A percentile compares a stretch with the other conserved stretches of the same genome.
Evolutionary conservation across 371 early-diverging fungal genomes (phyloP).

Genomic region (Synchytrium microbalum): DNA sequence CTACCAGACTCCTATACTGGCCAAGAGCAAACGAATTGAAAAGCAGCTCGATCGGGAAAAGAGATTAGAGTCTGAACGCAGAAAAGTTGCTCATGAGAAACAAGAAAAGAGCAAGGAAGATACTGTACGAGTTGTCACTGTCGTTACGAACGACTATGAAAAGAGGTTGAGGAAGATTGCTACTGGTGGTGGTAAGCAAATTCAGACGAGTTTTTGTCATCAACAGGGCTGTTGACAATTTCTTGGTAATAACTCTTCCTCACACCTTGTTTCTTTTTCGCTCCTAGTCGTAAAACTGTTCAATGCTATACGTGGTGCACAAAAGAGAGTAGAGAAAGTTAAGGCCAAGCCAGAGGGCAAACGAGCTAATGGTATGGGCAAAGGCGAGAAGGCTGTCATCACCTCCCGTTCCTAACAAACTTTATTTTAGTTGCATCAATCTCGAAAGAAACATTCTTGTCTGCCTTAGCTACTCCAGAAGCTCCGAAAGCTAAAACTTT

Average conservation of each 20-base stretch:
- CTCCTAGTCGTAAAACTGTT: conserved; percentile 8
- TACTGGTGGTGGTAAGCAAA: conserved; percentile 1
- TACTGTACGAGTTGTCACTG: not conserved
- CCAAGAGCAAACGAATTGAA: conserved; percentile 1
- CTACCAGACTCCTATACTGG: not conserved
- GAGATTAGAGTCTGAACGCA: not conserved
- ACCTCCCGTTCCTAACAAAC: not conserved
- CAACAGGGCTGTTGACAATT: no score
- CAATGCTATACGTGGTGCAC: conserved; percentile 10
- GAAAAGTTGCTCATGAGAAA: not conserved
- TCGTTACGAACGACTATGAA: not conserved
- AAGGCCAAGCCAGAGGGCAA: not conserved
- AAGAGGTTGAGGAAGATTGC: conserved; percentile 2
- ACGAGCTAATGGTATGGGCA: not conserved
- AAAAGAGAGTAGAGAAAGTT: conserved; percentile 3
- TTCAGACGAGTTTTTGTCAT: not conserved
- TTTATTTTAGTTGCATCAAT: not conserved
- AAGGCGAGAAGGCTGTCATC: not conserved
- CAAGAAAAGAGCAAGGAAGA: not conserved
- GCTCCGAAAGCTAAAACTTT: no score
- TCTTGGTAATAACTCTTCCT: no score
- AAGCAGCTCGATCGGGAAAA: not conserved
- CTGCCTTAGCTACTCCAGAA: not conserved
- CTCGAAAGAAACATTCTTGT: not conserved
- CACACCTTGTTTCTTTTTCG: not conserved